Percentiles rank a stretch among this genome's conserved stretches.
Conservation (phyloP, 768 basidiomycete species). For the Asterophora lycoperdoides region DNA sequence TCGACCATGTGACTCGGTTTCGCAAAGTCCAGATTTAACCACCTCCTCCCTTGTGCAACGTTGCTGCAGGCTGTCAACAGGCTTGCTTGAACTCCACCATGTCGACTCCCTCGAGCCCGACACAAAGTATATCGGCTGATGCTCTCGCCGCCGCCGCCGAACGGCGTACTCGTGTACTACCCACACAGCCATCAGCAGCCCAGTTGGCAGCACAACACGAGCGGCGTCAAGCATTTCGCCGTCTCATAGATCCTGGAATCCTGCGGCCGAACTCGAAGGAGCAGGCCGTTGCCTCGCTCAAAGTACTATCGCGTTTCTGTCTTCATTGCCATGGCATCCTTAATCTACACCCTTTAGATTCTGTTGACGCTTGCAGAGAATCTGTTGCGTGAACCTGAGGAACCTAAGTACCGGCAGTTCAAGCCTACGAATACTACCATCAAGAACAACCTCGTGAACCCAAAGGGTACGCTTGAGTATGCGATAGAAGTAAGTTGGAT, state of each 20-base stretch:
- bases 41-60: too few species aligned
- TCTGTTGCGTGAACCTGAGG: constrained; percentile 66
- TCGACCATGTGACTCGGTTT: too few species aligned
- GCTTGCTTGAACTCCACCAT: constrained; percentile 3
- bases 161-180: constrained; percentile 32
- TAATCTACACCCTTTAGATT: constrained; percentile 40
- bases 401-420: constrained; percentile 69
- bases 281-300: constrained; percentile 56
- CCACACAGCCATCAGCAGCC: constrained; percentile 32
- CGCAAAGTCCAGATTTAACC: too few species aligned
- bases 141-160: constrained; percentile 43
- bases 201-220: constrained; percentile 53
- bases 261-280: constrained; percentile 62
- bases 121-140: constrained; percentile 26
- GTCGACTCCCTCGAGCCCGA: constrained; percentile 4
- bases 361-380: constrained; percentile 69
- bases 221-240: constrained; percentile 64
- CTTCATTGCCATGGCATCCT: constrained; percentile 12
- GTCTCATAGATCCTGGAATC: constrained; percentile 78
- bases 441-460: constrained; percentile 62
- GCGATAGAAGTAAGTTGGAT: constrained; percentile 60
- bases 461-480: constrained; percentile 76
- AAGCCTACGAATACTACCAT: constrained; percentile 71
- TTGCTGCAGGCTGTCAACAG: not conserved
- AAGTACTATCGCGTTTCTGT: constrained; percentile 39